A percentile compares a stretch with the other conserved stretches of the same genome.
phyloP scores from a whole-genome alignment of 2,329 filamentous ascomycete species.

The Arthrobotrys musiformis region DNA sequence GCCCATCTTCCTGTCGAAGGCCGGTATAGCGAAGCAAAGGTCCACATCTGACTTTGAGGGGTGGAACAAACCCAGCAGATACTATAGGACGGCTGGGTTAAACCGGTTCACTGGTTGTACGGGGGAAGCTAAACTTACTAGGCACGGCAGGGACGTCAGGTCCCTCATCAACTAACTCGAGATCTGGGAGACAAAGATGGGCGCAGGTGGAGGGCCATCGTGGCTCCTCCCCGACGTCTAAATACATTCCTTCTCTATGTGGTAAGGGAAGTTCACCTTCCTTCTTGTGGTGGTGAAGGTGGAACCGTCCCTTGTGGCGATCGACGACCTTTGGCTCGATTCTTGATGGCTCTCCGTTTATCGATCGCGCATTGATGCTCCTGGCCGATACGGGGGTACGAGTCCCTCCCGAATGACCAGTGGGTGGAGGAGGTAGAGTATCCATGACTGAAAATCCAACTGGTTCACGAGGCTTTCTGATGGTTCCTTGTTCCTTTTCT shows the following conservation, averaged over 20 bases:
- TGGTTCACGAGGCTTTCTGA: constrained; percentile 41
- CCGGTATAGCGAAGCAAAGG: constrained; percentile 91
- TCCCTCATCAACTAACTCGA: constrained; percentile 41
- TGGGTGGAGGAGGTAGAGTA: constrained; percentile 40
- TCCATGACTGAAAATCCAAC: constrained; percentile 52
- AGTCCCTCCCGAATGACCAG: constrained; percentile 16
- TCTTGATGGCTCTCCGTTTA: constrained; percentile 27
- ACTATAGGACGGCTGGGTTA: constrained; percentile 60
- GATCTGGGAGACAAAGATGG: constrained; percentile 36
- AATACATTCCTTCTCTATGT: constrained; percentile 33
- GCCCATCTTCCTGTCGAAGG: constrained; percentile 71
- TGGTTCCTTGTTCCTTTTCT: constrained; percentile 48
- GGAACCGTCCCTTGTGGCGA: constrained; percentile 25
- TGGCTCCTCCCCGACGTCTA: constrained; percentile 39
- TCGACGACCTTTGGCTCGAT: constrained; percentile 43
- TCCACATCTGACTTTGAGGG: constrained; percentile 86
- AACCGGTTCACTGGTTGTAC: neutral
- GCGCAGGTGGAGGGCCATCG: constrained; percentile 28
- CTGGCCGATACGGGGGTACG: constrained; percentile 38
- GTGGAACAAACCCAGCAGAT: constrained; percentile 81
- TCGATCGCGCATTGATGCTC: constrained; percentile 45
- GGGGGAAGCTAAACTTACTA: constrained; percentile 57
- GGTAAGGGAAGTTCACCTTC: neutral
- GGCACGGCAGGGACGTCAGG: constrained; percentile 37
- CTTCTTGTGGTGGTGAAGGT: constrained; percentile 30